Base-by-base conservation (phyloP, 345 rosid species). In the Eutrema yunnanense region DNA sequence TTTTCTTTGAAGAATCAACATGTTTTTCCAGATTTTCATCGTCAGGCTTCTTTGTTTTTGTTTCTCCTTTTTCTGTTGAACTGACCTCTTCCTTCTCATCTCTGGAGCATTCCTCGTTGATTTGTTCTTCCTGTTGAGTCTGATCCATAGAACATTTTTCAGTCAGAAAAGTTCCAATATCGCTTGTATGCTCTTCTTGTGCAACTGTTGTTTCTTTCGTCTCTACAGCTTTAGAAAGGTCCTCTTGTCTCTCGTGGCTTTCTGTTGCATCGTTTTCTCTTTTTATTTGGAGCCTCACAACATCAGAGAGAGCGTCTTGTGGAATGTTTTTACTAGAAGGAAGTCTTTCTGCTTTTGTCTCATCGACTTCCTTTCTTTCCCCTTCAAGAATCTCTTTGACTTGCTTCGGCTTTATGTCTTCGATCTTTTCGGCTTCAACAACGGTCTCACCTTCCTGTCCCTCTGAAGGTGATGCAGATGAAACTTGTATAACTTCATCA, bases 1-100 rank as follows among this genome's bases (percentile, higher is more conserved):
- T 52, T 11, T 46, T 46, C 49, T 55, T 48, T 11, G 50, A 30
- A 32, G 62, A 42, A 40, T 62, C 50, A 2, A 58, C 48, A 43
- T 42, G 14, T 5, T 64, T 41, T 44, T 68, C 55, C 34, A 0
- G 10, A 2, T 29, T 51, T 6, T 22, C 42, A 59, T 34, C 63
- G 52, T 51, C 74, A 75, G 7, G 46, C 62, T 75, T 62, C 9
- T 32, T 62, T 53, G 34, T 10, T 60, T 74, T 46, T 49, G 54
- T 41, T 42, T 71, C 69, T 33, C 36, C 62, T 42, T 19, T 19
- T 13, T 32, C 75, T 60, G 41, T 8, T 29, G 59, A 27, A 60
- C 12, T 40, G 37, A 29, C 19, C 22, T 19, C 22, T 19, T 19
- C 22, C 22, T 19, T 19, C 22, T 19, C 22, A 19, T 19, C 40